Evolutionary conservation across 1,139 yeast genomes (phyloP), one percentile per base, ranked within the genome.

Genomic region (Saccharomycopsis crataegensis): DNA sequence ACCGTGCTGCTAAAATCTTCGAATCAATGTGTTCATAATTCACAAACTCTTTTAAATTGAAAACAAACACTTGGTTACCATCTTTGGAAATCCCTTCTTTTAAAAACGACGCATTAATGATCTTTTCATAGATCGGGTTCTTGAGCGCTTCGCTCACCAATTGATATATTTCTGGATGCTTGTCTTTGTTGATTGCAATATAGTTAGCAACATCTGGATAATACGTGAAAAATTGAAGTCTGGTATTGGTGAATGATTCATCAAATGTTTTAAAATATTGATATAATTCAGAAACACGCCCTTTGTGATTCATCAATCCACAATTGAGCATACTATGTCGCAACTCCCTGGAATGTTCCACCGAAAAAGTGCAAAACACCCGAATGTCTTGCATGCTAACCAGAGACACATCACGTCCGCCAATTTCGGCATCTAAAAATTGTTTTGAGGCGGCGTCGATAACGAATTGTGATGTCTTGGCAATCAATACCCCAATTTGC

Each of bases 111-210:
- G 69, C 67, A 34, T 77, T 77, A 22, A 70, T 64, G 2, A 72
- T 63, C 14, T 36, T 33, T 28, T 48, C 52, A 7, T 70, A 66
- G 8, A 77, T 79, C 37, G 77, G 69, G 58, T 82, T 82, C 52
- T 77, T 75, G 51, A 78, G 70, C 0, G 89, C 73, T 70, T 82
- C 81, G 33, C 82, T 76, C 90, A 88, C 83, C 60, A 86, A 86
- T 54, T 86, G 95, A 60, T 78, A 81, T 51, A 82, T 71, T 55
- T 78, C 78, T 12, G 75, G 70, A 58, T 79, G 77, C 22, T 71
- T 71, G 31, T 76, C 76, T 43, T 70, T 70, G 54, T 75, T 74
- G 6, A 70, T 70, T 58, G 73, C 77, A 50, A 80, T 73, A 17
- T 74, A 71, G 2, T 74, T 69, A 0, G 84, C 79, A 34, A 82